A percentile compares a stretch with the other conserved stretches of the same genome.
Evolutionary conservation across 2,329 filamentous ascomycete genomes (phyloP).

Genomic region (Monilinia vaccinii-corymbosi): DNA sequence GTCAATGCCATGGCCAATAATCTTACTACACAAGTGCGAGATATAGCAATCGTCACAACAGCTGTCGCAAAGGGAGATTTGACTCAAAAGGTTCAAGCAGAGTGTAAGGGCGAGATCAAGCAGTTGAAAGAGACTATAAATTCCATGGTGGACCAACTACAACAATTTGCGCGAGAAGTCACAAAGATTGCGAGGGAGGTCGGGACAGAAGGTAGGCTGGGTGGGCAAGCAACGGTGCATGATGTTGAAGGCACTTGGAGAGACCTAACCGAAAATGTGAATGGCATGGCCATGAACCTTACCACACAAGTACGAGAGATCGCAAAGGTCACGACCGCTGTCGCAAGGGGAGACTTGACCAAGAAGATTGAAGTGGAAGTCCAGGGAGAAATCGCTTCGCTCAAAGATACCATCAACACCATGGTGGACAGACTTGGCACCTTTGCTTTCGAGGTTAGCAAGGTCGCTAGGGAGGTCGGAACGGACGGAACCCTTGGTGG

Average conservation of each 20-base stretch:
- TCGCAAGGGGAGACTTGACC: slow-evolving; percentile 86
- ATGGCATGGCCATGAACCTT: slow-evolving; percentile 97
- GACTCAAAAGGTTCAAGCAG: slow-evolving; percentile 92
- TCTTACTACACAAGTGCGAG: slow-evolving; percentile 79
- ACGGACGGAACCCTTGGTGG: slow-evolving; percentile 92
- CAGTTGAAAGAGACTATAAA: slow-evolving; percentile 98
- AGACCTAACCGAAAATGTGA: slow-evolving; percentile 90
- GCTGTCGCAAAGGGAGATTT: slow-evolving; percentile 76
- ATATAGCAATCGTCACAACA: slow-evolving; percentile 78
- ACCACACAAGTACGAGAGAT: slow-evolving; percentile 98
- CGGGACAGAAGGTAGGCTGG: slow-evolving; percentile 87
- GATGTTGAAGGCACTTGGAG: slow-evolving; percentile 97
- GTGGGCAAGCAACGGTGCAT: slow-evolving; percentile 90
- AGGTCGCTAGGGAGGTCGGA: slow-evolving; percentile 89
- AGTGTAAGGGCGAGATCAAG: slow-evolving; percentile 83
- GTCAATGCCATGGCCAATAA: slow-evolving; percentile 86
- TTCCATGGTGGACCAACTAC: slow-evolving; percentile 96
- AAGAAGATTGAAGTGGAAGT: slow-evolving; percentile 95
- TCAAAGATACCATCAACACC: slow-evolving; percentile 97
- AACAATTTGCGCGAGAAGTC: slow-evolving; percentile 94
- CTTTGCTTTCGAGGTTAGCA: slow-evolving; percentile 94
- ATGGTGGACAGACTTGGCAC: slow-evolving; percentile 97
- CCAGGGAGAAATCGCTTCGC: slow-evolving; percentile 84
- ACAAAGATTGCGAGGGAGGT: slow-evolving; percentile 95
- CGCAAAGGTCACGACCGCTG: slow-evolving; percentile 89